phyloP scores from a whole-genome alignment of 768 basidiomycete genomes.

The Lactarius tabidus region DNA sequence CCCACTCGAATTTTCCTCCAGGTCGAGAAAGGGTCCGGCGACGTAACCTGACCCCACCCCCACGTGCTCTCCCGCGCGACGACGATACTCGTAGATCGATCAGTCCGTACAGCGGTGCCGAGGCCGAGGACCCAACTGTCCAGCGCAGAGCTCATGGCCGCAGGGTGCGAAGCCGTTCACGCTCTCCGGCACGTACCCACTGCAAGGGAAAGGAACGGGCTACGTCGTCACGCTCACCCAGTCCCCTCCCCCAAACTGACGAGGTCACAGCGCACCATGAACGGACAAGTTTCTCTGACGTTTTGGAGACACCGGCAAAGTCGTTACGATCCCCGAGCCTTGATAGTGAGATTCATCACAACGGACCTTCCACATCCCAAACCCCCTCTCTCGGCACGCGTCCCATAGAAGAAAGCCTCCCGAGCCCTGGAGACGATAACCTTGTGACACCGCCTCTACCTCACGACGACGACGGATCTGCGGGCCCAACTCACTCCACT shows the following conservation, averaged over 20 bases:
- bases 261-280: background rate
- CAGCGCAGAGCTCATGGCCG: background rate
- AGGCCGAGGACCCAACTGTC: background rate
- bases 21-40: background rate
- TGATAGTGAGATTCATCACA: background rate
- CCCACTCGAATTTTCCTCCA: conserved; percentile 25
- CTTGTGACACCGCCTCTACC: background rate
- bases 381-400: background rate
- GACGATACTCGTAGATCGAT: background rate
- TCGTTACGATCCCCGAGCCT: background rate
- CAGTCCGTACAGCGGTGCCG: background rate
- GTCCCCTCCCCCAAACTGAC: background rate
- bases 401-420: background rate
- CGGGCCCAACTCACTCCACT: background rate
- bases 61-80: background rate
- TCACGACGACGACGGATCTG: background rate
- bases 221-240: background rate
- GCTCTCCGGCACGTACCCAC: background rate
- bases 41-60: background rate
- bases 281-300: background rate
- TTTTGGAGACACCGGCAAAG: background rate
- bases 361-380: background rate
- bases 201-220: conserved; percentile 18
- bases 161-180: background rate
- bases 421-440: background rate